Percentiles rank a stretch among this genome's conserved stretches.
Conservation (phyloP, 2,329 filamentous ascomycete species). For the Cyphellophora europaea region DNA sequence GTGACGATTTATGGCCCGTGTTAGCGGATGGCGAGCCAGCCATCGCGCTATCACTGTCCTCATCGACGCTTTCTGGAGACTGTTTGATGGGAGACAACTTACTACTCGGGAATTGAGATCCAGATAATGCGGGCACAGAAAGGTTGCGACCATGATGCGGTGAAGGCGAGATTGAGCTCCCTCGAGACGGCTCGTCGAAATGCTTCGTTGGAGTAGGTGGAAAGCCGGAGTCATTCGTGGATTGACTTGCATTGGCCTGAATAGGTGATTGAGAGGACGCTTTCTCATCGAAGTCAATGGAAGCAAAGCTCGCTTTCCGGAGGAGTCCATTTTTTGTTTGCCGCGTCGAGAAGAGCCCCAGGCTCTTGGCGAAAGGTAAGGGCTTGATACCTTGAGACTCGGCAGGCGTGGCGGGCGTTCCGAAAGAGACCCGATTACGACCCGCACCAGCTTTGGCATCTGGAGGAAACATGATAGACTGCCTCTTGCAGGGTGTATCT, state of each 20-base stretch:
- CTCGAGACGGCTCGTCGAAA: conserved; percentile 7
- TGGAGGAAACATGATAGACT: conserved; percentile 58
- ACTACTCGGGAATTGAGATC: conserved; percentile 21
- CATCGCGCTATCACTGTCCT: conserved; percentile 25
- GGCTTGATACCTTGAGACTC: conserved; percentile 42
- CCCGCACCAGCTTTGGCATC: conserved; percentile 46
- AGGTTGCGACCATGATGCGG: conserved; percentile 9
- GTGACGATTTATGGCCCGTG: no score
- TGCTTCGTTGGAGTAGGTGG: conserved; percentile 91
- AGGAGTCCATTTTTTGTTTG: conserved; percentile 39
- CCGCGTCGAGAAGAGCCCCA: conserved; percentile 52
- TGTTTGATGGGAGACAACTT: conserved; percentile 25
- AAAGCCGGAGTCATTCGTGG: conserved; percentile 60
- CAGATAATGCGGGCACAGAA: conserved; percentile 2
- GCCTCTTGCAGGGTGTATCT: conserved; percentile 93
- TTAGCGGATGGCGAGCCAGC: conserved; percentile 23
- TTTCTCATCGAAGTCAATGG: conserved; percentile 68
- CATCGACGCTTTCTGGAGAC: conserved; percentile 20
- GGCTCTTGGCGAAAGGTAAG: conserved; percentile 57
- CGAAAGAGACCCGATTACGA: conserved; percentile 64
- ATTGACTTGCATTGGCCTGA: conserved; percentile 46
- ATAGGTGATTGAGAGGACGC: conserved; percentile 49
- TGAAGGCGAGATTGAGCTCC: conserved; percentile 17
- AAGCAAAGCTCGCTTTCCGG: conserved; percentile 64
- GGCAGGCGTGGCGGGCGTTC: conserved; percentile 73